Evolutionary conservation across 345 rosid species (phyloP), one percentile per base, ranked within the genome.

Genomic region (Abelmoschus esculentus): DNA sequence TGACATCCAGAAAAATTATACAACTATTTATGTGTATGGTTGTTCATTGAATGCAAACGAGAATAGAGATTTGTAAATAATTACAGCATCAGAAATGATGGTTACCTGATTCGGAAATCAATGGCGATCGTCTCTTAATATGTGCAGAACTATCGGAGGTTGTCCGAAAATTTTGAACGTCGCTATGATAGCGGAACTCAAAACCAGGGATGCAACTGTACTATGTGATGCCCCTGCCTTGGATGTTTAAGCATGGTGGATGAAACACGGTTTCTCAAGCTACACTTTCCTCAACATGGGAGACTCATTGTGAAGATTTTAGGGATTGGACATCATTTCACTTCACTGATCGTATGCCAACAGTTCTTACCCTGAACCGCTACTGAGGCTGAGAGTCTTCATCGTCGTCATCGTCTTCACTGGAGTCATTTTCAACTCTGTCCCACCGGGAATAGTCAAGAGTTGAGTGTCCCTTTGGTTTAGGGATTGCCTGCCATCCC

Each of bases 401-500:
- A 1, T 87, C 89, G 0, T 87, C 91, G 0, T 86, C 86, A 2
- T 86, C 91, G 28, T 92, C 96, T 36, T 89, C 97, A 65, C 98
- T 89, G 2, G 97, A 90, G 68, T 83, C 86, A 71, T 87, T 89
- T 72, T 84, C 87, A 61, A 93, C 97, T 28, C 79, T 79, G 71
- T 91, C 85, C 97, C 98, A 93, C 38, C 97, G 84, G 4, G 84
- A 91, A 72, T 93, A 93, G 80, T 93, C 88, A 49, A 93, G 82
- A 32, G 97, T 46, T 1, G 98, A 87, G 81, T 93, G 97, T 47
- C 98, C 98, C 87, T 93, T 93, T 17, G 98, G 96, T 79, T 89
- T 93, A 38, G 98, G 98, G 65, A 93, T 93, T 5, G 97, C 84
- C 81, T 87, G 85, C 98, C 97, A 93, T 67, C 88, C 98, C 26